Evolutionary conservation across 257 asterid genomes (phyloP), one percentile per base, ranked within the genome.

Genomic region (Oldenlandia corymbosa): DNA sequence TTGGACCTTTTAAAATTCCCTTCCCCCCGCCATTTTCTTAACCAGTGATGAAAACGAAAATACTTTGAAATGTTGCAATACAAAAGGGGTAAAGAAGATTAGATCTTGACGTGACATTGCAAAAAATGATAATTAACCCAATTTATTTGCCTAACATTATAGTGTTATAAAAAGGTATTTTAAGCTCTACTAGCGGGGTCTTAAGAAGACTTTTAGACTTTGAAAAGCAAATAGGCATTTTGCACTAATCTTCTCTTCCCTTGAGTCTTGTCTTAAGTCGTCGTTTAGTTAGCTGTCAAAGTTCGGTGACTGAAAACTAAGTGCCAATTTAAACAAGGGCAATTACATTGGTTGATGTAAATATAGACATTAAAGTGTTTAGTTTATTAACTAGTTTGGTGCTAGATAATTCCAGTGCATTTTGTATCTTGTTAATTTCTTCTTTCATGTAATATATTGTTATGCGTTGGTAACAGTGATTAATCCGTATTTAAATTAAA

Each of bases 221-320:
- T 3, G 1, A 18, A 68, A 67, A 67, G 66, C 24, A 68, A 68
- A 48, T 58, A 17, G 60, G 31, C 41, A 68, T 58, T 45, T 46
- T 32, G 52, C 30, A 48, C 14, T 12, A 39, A 32, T 17, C 16
- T 24, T 66, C 55, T 54, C 20, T 46, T 17, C 6, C 50, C 0
- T 16, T 18, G 4, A 2, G 2, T 32, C 23, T 26, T 34, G n/a
- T 34, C 53, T 41, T 5, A 58, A 34, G 66, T 68, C 31, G 41
- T n/a, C n/a, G n/a, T n/a, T n/a, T 23, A 14, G 64, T n/a, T 62
- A 42, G 47, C 23, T 49, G 37, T 27, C 12, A 12, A 49, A 50
- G 34, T 68, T 49, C 18, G 66, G 67, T 39, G 42, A 46, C 30
- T 60, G 34, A 59, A 50, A 48, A 45, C 43, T n/a, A n/a, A n/a